Percentiles rank a stretch among this genome's conserved stretches.
Evolutionary conservation across 148 eudicot genomes (phyloP).

Genomic region (Diospyros lotus): DNA sequence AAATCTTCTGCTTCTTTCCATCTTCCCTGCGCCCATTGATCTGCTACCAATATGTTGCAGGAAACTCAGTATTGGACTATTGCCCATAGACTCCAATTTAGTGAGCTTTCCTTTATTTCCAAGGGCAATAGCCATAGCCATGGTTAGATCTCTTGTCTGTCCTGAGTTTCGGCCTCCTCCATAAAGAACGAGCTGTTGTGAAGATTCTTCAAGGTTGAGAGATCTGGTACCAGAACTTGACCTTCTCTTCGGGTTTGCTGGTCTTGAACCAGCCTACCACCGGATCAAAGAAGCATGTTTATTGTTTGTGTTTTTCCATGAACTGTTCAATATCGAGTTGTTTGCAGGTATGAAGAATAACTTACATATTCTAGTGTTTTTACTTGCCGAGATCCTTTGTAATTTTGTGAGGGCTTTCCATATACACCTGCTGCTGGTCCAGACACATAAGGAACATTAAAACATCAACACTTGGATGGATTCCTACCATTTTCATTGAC

Average conservation of each 20-base stretch:
- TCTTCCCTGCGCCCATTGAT: slow-evolving; percentile 31
- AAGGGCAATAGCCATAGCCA: slow-evolving; percentile 61
- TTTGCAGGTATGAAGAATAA: slow-evolving; percentile 1
- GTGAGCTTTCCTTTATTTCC: slow-evolving; percentile 44
- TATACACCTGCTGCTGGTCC: slow-evolving; percentile 34
- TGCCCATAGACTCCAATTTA: slow-evolving; percentile 41
- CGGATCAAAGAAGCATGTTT: background rate
- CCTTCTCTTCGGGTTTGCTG: slow-evolving; percentile 33
- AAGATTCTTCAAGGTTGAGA: slow-evolving; percentile 28
- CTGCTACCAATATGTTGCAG: slow-evolving; percentile 50
- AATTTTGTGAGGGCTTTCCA: slow-evolving; percentile 33
- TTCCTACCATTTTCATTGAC: too few species aligned
- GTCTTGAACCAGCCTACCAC: slow-evolving; percentile 35
- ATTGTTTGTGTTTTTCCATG: background rate
- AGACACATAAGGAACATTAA: background rate
- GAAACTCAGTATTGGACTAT: slow-evolving; percentile 48
- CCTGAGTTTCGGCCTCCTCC: slow-evolving; percentile 33
- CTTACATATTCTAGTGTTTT: slow-evolving; percentile 53
- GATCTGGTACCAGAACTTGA: slow-evolving; percentile 32
- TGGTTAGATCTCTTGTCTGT: slow-evolving; percentile 51
- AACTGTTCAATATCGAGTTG: background rate
- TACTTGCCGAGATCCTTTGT: slow-evolving; percentile 45
- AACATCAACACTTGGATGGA: background rate
- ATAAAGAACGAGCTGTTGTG: slow-evolving; percentile 60
- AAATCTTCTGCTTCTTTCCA: slow-evolving; percentile 26